These are phyloP conservation scores for Aegilops sharonensis DNA, from an alignment of 176 grass and related monocot species.

Conservation along the genomic window DNA sequence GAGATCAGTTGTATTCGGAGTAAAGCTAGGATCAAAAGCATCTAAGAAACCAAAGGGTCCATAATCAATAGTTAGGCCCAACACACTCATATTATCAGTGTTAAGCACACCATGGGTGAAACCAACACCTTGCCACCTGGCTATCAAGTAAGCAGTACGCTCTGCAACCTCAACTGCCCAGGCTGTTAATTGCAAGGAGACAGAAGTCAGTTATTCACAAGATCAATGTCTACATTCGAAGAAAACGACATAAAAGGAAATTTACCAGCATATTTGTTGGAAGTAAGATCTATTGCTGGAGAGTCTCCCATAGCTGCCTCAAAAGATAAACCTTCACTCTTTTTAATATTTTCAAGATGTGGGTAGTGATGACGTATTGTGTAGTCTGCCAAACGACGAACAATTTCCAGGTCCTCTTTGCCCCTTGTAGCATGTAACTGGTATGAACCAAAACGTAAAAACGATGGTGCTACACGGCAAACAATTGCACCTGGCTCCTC, in stretches of 20 bases:
- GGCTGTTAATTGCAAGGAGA: conserved; percentile 42
- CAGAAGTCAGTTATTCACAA: conserved; percentile 7
- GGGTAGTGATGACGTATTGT: conserved; percentile 76
- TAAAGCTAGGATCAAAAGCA: conserved; percentile 91
- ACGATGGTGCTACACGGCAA: conserved; percentile 84
- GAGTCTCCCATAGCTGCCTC: conserved; percentile 63
- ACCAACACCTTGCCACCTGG: conserved; percentile 96
- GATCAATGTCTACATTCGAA: not conserved
- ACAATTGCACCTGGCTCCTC: conserved; percentile 95
- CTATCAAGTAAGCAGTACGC: conserved; percentile 83
- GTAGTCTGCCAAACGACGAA: conserved; percentile 74
- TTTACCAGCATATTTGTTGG: conserved; percentile 96
- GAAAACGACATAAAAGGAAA: not conserved
- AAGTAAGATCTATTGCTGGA: conserved; percentile 89
- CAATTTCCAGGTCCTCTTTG: conserved; percentile 78
- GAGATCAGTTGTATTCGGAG: conserved; percentile 94
- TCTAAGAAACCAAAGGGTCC: conserved; percentile 97
- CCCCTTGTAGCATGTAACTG: conserved; percentile 74
- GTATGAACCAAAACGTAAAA: conserved; percentile 91
- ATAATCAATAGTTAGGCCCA: conserved; percentile 94
- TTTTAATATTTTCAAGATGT: conserved; percentile 82
- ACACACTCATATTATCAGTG: conserved; percentile 98
- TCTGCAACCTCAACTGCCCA: conserved; percentile 99
- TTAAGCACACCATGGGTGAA: conserved; percentile 99
- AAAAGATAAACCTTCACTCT: conserved; percentile 87